These are phyloP conservation scores for Polytolypa hystricis DNA, from an alignment of 2,329 filamentous ascomycete species.

Conservation along the genomic window DNA sequence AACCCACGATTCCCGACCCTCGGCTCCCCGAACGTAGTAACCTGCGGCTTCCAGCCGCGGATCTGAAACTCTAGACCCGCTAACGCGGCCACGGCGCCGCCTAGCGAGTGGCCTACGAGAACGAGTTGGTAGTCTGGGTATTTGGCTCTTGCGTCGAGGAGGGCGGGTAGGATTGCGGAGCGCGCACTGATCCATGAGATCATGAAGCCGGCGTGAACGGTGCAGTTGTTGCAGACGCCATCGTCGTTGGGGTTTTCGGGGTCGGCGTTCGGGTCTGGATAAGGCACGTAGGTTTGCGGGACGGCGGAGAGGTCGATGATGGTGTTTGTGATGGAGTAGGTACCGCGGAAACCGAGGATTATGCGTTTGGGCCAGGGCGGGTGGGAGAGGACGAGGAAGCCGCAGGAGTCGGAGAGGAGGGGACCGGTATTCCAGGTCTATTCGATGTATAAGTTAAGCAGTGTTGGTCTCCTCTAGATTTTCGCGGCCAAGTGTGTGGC, in stretches of 20 bases:
- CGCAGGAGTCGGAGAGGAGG: constrained; percentile 79
- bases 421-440: constrained; percentile 82
- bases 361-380: constrained; percentile 49
- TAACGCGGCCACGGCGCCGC: constrained; percentile 80
- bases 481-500: no score
- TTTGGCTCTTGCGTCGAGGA: constrained; percentile 47
- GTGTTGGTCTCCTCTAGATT: no score
- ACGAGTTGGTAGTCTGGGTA: constrained; percentile 64
- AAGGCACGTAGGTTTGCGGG: constrained; percentile 83
- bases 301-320: constrained; percentile 81
- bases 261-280: constrained; percentile 43
- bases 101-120: constrained; percentile 81
- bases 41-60: constrained; percentile 61
- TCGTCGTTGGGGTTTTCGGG: constrained; percentile 29
- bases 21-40: constrained; percentile 92
- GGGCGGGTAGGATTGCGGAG: constrained; percentile 53
- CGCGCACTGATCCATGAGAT: constrained; percentile 71
- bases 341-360: constrained; percentile 82
- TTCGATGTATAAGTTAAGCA: constrained; percentile 1
- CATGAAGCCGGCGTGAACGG: constrained; percentile 84
- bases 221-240: constrained; percentile 65
- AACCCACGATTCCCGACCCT: constrained; percentile 46
- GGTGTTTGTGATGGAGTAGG: constrained; percentile 86
- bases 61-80: constrained; percentile 71
- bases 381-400: constrained; percentile 86